These are phyloP conservation scores for Cladorrhinum sp. DNA, from an alignment of 2,329 filamentous ascomycete genomes.

Conservation along the genomic window DNA sequence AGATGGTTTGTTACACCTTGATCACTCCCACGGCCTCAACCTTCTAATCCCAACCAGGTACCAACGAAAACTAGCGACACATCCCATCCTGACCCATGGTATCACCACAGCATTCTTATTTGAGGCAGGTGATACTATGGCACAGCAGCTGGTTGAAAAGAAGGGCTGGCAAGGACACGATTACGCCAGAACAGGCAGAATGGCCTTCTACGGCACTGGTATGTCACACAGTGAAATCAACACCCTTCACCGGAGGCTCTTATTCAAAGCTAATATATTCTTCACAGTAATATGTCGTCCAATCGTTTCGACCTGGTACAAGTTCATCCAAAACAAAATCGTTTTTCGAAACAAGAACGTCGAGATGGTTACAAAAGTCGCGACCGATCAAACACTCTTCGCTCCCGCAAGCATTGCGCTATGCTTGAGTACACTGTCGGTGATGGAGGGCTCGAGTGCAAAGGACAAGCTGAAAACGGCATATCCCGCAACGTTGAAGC, in stretches of 20 bases:
- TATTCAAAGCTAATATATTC: neutral
- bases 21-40: neutral
- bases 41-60: neutral
- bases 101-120: slow-evolving; percentile 1
- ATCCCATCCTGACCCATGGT: neutral
- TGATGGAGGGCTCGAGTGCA: slow-evolving; percentile 1
- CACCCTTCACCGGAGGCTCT: neutral
- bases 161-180: neutral
- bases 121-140: neutral
- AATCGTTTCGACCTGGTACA: slow-evolving; percentile 2
- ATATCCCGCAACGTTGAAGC: neutral
- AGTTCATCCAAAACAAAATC: neutral
- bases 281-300: neutral
- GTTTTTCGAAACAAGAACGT: slow-evolving; percentile 1
- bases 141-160: slow-evolving; percentile 2
- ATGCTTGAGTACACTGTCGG: neutral
- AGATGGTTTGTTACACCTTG: neutral
- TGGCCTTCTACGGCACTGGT: slow-evolving; percentile 5
- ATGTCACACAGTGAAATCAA: neutral
- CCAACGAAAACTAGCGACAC: neutral
- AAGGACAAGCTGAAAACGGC: neutral
- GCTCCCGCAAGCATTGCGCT: no score
- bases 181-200: neutral
- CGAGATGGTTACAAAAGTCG: neutral
- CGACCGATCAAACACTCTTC: no score